Evolutionary conservation across 257 asterid species (phyloP).

Genomic region (Solanum arcanum): DNA sequence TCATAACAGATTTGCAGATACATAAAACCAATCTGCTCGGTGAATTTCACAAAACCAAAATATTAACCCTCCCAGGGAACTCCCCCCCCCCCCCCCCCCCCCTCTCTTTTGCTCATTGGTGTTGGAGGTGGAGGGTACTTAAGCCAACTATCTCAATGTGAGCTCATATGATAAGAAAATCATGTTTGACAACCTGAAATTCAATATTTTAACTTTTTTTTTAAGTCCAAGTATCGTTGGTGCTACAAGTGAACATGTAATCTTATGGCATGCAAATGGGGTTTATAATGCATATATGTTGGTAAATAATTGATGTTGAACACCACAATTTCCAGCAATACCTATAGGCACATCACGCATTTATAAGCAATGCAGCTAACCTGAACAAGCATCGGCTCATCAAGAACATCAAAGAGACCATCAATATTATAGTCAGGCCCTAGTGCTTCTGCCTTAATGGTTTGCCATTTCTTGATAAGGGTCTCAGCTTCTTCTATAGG

Average conservation of each 20-base stretch:
- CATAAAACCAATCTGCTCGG: neutral
- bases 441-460: constrained; percentile 77
- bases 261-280: neutral
- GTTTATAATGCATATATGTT: neutral
- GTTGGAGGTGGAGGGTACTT: neutral
- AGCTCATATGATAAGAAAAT: neutral
- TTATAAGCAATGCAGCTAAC: constrained; percentile 35
- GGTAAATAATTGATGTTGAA: neutral
- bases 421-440: constrained; percentile 67
- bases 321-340: neutral
- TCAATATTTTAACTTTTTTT: neutral
- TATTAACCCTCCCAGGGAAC: neutral
- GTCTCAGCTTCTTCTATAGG: constrained; percentile 82
- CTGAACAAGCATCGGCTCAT: constrained; percentile 89
- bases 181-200: neutral
- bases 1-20: neutral
- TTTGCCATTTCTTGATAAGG: constrained; percentile 89
- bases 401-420: constrained; percentile 68
- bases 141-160: neutral
- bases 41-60: neutral
- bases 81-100: neutral
- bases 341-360: neutral
- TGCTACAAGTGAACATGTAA: neutral
- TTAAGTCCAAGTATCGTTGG: neutral
- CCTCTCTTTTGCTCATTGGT: neutral